Evolutionary conservation across 1,284 basidiomycete species (phyloP), one percentile per base, ranked within the genome.

Genomic region (Sanghuangporus sanghuang): DNA sequence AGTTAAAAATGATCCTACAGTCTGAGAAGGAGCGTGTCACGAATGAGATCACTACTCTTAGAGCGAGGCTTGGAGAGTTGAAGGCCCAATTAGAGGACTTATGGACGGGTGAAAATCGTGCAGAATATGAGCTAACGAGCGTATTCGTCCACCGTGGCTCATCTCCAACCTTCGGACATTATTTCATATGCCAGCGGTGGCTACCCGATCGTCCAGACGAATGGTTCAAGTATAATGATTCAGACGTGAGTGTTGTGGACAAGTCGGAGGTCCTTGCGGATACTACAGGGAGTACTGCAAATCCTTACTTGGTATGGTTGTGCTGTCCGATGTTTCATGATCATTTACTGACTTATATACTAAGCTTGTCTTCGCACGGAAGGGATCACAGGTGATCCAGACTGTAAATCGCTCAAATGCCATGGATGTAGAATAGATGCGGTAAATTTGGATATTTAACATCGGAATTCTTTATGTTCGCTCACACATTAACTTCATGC

Each of bases 211-310:
- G 85, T 16, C 85, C 87, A 6, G 87, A 95, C 65, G 82, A 85
- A 56, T 97, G 94, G 93, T 94, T 95, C 82, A 97, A 96, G 76
- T 97, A 95, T 77, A 96, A 96, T 72, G 95, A 96, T 72, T 92
- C 92, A 49, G 85, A 84, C 63, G 92, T 97, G 7, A 82, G 84
- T 3, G 79, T 84, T 27, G 89, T 90, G 1, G 73, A 78, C n/a
- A 91, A 91, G 73, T 83, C 84, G 4, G 90, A 93, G 69, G 89
- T 93, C 4, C 76, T 93, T 53, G 86, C 84, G 18, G 88, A 93
- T 75, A 90, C 90, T 40, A 92, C 90, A 18, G 90, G 89, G 18
- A 87, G 83, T 14, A 92, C 85, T 52, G 90, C 89, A 21, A 93
- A 93, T 71, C 90, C 90, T 27, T 93, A 93, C 76, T 77, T 93